A percentile compares a stretch with the other conserved stretches of the same genome.
Evolutionary conservation across 305 asterid genomes (phyloP).

Genomic region (Fraxinus paxiana): DNA sequence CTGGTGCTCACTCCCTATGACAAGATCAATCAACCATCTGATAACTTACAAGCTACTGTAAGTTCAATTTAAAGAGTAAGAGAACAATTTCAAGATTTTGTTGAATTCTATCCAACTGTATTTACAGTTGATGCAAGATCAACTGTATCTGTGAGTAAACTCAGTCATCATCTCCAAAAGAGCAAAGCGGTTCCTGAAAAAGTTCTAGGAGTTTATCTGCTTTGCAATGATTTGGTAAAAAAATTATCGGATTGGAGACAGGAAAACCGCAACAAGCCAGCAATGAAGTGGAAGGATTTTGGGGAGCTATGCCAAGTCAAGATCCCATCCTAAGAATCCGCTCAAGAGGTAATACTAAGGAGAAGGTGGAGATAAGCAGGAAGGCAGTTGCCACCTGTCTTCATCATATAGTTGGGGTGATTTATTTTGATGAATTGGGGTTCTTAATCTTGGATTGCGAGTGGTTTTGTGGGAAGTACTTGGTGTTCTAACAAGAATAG

Average conservation of each 20-base stretch:
- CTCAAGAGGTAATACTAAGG: constrained; percentile 53
- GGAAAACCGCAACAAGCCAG: constrained; percentile 60
- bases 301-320: constrained; percentile 73
- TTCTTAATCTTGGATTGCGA: constrained; percentile 64
- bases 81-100: constrained; percentile 58
- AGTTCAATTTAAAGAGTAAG: constrained; percentile 43
- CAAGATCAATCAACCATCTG: constrained; percentile 42
- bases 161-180: constrained; percentile 56
- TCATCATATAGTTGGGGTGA: constrained; percentile 76
- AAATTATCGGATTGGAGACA: constrained; percentile 57
- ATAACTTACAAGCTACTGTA: constrained; percentile 40
- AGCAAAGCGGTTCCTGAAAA: constrained; percentile 56
- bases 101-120: constrained; percentile 70
- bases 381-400: constrained; percentile 60
- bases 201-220: constrained; percentile 70
- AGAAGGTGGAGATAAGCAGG: constrained; percentile 63
- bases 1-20: constrained; percentile 35
- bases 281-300: constrained; percentile 75
- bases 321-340: constrained; percentile 62
- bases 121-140: constrained; percentile 89
- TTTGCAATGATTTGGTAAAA: constrained; percentile 56
- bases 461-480: constrained; percentile 75
- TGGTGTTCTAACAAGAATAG: constrained; percentile 49
- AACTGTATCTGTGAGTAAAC: constrained; percentile 63
- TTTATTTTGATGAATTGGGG: constrained; percentile 57